Evolutionary conservation across 2,329 filamentous ascomycete species (phyloP), one percentile per base, ranked within the genome.

Genomic region (Curvularia lunata): DNA sequence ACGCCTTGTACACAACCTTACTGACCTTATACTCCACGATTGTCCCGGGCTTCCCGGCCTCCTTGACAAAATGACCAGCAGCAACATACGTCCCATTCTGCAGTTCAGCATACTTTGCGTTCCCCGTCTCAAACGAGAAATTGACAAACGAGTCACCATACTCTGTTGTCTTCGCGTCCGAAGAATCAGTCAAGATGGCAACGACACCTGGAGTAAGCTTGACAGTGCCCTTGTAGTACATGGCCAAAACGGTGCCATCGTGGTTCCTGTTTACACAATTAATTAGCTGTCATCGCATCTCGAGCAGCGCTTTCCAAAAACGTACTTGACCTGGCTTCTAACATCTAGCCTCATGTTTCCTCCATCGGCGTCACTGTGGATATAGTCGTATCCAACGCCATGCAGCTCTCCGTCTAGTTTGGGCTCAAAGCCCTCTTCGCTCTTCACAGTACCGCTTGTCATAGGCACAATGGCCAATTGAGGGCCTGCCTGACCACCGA

Each of bases 151-250:
- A 72, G 27, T 74, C 69, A 6, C 71, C 71, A 46, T 67, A 74
- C 6, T 60, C 59, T 1, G 70, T 73, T 1, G 69, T 74, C 56
- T 67, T 68, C 5, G 70, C 71, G 23, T 70, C 65, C 2, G 65
- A 25, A 0, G 48, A 40, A 10, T 64, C 64, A 27, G 59, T 54
- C 9, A 74, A 53, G 21, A 73, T 47, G 3, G 67, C 69, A 48
- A 64, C 62, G 16, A 74, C 67, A 16, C 63, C 65, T 2, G 48
- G 46, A 3, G 68, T 71, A 3, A 73, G 57, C 21, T 54, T 63
- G 4, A 74, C 70, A 7, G 61, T 68, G 30, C 71, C 71, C 56
- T 72, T 70, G 58, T 73, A 74, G 52, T 71, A 74, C 71, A 74
- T 74, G 8, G 70, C 71, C 3, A 74, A 47, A 21, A 73, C 45